phyloP scores from a whole-genome alignment of 1,139 yeast genomes.

The Saccharomyces pastorianus region DNA sequence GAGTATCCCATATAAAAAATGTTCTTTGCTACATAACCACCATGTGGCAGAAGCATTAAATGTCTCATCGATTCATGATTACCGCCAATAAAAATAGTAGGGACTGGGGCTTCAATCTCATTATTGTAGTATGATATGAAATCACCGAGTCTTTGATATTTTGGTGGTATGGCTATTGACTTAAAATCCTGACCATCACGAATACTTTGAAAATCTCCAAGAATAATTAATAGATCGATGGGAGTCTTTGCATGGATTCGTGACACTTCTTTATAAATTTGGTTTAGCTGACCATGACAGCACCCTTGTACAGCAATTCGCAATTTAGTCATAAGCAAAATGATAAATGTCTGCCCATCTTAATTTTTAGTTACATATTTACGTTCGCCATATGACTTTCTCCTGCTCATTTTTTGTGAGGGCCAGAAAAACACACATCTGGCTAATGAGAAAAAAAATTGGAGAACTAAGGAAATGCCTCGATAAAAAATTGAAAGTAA shows the following conservation, averaged over 20 bases:
- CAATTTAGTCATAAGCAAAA: conserved; percentile 11
- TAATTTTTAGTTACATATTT: not conserved
- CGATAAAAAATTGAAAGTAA: conserved; percentile 1
- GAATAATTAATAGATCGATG: conserved; percentile 64
- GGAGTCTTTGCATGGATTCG: conserved; percentile 16
- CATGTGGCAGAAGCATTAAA: conserved; percentile 63
- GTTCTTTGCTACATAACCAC: conserved; percentile 93
- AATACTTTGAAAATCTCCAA: conserved; percentile 75
- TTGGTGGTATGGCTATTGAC: conserved; percentile 53
- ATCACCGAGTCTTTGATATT: conserved; percentile 59
- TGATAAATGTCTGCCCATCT: not conserved
- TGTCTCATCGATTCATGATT: conserved; percentile 88
- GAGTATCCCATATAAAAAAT: conserved; percentile 83
- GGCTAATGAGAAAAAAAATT: not conserved
- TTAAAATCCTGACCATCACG: conserved; percentile 56
- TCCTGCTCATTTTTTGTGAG: not conserved
- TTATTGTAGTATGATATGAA: conserved; percentile 69
- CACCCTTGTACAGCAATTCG: conserved; percentile 81
- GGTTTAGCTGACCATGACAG: conserved; percentile 75
- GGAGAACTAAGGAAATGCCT: not conserved
- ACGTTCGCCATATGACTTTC: not conserved
- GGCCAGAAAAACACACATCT: not conserved
- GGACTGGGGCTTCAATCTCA: conserved; percentile 53
- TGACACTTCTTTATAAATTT: conserved; percentile 43
- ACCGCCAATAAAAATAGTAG: conserved; percentile 86